Percentiles rank a stretch among this genome's conserved stretches.
Evolutionary conservation across 163 green algal genomes (phyloP).

Genomic region (Chlamydomonas reinhardtii): DNA sequence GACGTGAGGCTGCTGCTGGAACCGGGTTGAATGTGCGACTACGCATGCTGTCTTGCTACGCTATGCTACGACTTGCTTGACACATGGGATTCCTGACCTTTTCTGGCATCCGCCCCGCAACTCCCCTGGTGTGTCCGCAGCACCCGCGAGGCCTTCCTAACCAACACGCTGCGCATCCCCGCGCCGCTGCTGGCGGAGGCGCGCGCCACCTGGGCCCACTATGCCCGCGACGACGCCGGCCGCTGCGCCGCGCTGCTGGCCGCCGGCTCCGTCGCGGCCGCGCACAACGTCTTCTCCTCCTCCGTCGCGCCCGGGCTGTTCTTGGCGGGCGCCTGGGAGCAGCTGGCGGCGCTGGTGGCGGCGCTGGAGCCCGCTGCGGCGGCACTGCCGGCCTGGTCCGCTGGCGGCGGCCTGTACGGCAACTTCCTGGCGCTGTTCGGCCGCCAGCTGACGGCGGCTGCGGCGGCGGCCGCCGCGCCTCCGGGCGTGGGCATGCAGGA

Average conservation of each 20-base stretch:
- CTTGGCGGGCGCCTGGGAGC: constrained; percentile 14
- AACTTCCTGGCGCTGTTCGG: constrained; percentile 37
- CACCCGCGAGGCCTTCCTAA: constrained; percentile 64
- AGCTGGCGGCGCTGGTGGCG: constrained; percentile 26
- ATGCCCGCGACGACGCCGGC: constrained; percentile 52
- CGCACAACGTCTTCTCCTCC: constrained; percentile 46
- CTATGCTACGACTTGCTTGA: too few relatives aligned
- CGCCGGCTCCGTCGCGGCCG: constrained; percentile 30
- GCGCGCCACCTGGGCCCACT: constrained; percentile 63
- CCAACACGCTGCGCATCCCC: constrained; percentile 65
- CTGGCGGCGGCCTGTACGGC: constrained; percentile 43
- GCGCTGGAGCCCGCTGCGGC: constrained; percentile 9
- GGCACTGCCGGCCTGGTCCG: constrained; percentile 16
- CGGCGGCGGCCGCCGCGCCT: too few relatives aligned
- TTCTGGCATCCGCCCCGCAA: too few relatives aligned
- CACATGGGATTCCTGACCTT: too few relatives aligned
- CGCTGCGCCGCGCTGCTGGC: constrained; percentile 47
- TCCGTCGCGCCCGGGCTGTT: constrained; percentile 54
- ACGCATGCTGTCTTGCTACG: too few relatives aligned
- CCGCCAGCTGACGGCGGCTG: constrained; percentile 15
- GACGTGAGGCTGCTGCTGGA: too few relatives aligned
- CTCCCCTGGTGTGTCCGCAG: background rate
- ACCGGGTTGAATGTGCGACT: too few relatives aligned
- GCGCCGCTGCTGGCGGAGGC: constrained; percentile 64
- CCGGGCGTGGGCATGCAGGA: background rate